Conservation (phyloP, 2,329 filamentous ascomycete genomes). For the Exophiala lecanii-corni region DNA sequence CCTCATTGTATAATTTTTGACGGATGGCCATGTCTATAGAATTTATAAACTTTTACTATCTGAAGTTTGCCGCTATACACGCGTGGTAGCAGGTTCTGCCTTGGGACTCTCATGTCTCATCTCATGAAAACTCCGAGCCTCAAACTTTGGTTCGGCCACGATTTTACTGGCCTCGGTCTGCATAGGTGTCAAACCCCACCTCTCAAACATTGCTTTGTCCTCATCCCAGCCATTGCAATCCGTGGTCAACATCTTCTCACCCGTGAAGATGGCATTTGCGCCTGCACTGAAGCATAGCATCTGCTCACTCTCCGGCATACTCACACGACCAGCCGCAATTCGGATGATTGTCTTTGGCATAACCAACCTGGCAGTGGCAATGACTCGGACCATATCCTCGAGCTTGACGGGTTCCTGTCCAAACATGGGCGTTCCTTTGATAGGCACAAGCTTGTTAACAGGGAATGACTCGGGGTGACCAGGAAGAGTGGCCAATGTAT, state of each 20-base stretch:
- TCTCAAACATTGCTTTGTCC: constrained; percentile 75
- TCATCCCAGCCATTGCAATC: constrained; percentile 89
- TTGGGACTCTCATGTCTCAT: constrained; percentile 9
- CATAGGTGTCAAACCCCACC: constrained; percentile 81
- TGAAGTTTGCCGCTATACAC: no score
- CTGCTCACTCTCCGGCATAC: constrained; percentile 83
- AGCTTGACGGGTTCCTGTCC: constrained; percentile 70
- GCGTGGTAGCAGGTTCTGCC: no score
- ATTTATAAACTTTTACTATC: no score
- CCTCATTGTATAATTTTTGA: no score
- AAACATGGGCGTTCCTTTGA: constrained; percentile 81
- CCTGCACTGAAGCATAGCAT: constrained; percentile 85
- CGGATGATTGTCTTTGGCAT: constrained; percentile 84
- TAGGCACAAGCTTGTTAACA: constrained; percentile 85
- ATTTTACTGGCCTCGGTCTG: constrained; percentile 32
- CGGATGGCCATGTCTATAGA: no score
- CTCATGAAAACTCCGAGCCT: constrained; percentile 23
- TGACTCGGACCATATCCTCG: constrained; percentile 72
- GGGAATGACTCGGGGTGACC: constrained; percentile 85
- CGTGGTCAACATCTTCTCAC: constrained; percentile 92
- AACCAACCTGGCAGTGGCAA: constrained; percentile 75
- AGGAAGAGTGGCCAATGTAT: constrained; percentile 76
- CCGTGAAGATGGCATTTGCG: constrained; percentile 91
- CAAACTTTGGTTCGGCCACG: constrained; percentile 25
- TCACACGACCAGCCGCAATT: constrained; percentile 77